These are phyloP conservation scores for Pistacia vera DNA, from an alignment of 345 rosid species.

Conservation along the genomic window DNA sequence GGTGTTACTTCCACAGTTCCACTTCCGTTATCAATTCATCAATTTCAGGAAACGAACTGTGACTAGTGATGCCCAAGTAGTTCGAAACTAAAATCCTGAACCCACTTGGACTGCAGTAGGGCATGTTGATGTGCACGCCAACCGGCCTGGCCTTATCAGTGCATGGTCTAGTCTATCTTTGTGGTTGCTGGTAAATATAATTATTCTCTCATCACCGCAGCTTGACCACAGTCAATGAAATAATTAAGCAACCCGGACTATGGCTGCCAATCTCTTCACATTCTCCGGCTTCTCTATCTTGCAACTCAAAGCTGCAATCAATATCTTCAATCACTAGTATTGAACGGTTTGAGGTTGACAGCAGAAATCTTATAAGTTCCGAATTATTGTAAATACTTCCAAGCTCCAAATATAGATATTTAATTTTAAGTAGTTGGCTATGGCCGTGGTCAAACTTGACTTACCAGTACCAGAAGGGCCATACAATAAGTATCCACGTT, in stretches of 20 bases:
- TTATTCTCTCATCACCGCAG: constrained; percentile 31
- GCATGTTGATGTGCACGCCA: constrained; percentile 79
- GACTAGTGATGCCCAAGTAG: constrained; percentile 35
- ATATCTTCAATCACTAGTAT: constrained; percentile 30
- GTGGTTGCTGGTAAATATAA: constrained; percentile 29
- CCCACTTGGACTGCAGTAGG: constrained; percentile 46
- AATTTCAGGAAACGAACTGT: constrained; percentile 29
- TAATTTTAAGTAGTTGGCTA: constrained; percentile 28
- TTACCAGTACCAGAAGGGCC: neutral
- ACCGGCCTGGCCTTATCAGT: constrained; percentile 61
- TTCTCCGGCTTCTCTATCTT: constrained; percentile 3
- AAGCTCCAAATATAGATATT: constrained; percentile 26
- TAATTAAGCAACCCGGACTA: constrained; percentile 26
- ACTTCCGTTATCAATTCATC: constrained; percentile 30
- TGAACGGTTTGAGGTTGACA: constrained; percentile 16
- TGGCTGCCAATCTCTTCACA: neutral
- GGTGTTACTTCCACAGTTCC: neutral
- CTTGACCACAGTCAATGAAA: constrained; percentile 32
- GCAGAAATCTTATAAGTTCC: constrained; percentile 20
- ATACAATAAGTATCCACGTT: constrained; percentile 29
- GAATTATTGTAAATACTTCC: constrained; percentile 4
- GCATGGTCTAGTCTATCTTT: constrained; percentile 53
- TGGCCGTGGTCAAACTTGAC: constrained; percentile 7
- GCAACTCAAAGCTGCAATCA: constrained; percentile 28
- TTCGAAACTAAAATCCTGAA: constrained; percentile 40